Conservation (phyloP, 306 rosid species). For the Elaeagnus macrophylla region DNA sequence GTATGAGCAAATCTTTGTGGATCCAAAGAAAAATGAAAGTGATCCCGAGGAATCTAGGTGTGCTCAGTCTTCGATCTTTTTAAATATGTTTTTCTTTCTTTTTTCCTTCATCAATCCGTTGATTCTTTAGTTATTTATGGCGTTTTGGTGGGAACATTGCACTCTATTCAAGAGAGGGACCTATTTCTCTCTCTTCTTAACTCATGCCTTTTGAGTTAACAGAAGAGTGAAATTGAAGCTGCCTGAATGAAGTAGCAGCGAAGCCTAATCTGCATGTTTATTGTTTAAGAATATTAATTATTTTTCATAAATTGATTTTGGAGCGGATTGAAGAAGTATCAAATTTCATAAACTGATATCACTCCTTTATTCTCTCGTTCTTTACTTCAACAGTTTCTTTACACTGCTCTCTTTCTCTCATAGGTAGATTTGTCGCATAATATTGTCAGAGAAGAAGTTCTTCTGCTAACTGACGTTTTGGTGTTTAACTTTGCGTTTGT, state of each 20-base stretch:
- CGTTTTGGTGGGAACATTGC: not conserved
- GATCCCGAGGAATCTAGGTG: conserved; percentile 7
- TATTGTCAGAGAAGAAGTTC: too few species aligned
- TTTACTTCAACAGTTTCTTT: too few species aligned
- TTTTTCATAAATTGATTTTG: not conserved
- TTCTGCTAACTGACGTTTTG: too few species aligned
- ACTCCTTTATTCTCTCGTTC: not conserved
- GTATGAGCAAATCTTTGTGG: conserved; percentile 42
- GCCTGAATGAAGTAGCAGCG: not conserved
- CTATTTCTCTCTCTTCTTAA: not conserved
- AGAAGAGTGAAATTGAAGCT: not conserved
- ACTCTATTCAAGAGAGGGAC: not conserved
- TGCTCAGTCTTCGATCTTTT: conserved; percentile 3
- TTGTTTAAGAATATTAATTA: not conserved
- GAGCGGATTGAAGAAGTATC: not conserved
- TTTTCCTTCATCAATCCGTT: not conserved
- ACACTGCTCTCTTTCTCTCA: too few species aligned
- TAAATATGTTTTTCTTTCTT: not conserved
- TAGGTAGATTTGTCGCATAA: too few species aligned
- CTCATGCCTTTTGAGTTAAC: not conserved
- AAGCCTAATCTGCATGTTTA: not conserved
- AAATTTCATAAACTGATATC: not conserved
- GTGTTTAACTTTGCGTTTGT: too few species aligned
- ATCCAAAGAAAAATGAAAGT: conserved; percentile 26
- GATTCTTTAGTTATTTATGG: not conserved